Percentiles rank a stretch among this genome's conserved stretches.
Evolutionary conservation across 495 filamentous ascomycete species (phyloP).

Genomic region (Aspergillus kassunensis): DNA sequence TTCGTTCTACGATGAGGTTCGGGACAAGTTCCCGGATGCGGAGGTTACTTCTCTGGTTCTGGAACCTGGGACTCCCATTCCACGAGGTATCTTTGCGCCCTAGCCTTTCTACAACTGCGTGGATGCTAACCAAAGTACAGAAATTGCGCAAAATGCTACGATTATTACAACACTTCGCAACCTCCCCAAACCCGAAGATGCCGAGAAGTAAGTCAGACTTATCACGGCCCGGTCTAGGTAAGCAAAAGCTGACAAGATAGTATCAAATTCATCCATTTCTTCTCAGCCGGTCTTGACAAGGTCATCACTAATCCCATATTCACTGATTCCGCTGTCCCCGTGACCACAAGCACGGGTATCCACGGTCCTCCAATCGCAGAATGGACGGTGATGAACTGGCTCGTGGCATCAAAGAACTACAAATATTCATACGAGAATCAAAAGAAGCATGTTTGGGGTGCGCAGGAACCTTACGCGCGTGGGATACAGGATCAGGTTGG

Average conservation of each 20-base stretch:
- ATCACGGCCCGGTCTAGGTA: too few species aligned
- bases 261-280: constrained; percentile 68
- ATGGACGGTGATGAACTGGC: constrained; percentile 59
- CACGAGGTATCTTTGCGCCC: constrained; percentile 10
- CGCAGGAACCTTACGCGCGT: constrained; percentile 12
- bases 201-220: constrained; percentile 12
- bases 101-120: background rate
- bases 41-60: constrained; percentile 10
- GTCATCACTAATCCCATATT: constrained; percentile 60
- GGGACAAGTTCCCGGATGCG: constrained; percentile 14
- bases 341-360: constrained; percentile 72
- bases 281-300: constrained; percentile 72
- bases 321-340: constrained; percentile 55
- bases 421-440: constrained; percentile 41
- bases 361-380: constrained; percentile 84
- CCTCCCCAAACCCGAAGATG: constrained; percentile 20
- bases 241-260: constrained; percentile 38
- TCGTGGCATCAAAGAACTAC: constrained; percentile 54
- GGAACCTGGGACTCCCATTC: constrained; percentile 8
- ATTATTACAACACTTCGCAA: constrained; percentile 16
- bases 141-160: constrained; percentile 13
- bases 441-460: constrained; percentile 37
- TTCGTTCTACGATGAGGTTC: constrained; percentile 1
- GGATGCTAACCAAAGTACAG: background rate
- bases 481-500: constrained; percentile 48